phyloP scores from a whole-genome alignment of 768 basidiomycete genomes.

The Boletus speciosus region DNA sequence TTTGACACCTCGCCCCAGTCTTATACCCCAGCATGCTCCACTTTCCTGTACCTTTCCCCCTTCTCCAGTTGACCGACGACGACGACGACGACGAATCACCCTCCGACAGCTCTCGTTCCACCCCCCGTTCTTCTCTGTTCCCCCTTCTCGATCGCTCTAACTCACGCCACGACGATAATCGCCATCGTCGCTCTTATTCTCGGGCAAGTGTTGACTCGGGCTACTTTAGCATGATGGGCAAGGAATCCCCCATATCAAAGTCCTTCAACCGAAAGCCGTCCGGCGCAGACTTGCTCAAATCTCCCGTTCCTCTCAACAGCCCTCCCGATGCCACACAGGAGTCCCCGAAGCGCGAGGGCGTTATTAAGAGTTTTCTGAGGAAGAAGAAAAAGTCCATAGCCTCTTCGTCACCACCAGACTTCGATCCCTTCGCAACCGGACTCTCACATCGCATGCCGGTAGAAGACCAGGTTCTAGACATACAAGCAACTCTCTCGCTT shows the following conservation, averaged over 20 bases:
- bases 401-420: not conserved
- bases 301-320: conserved; percentile 8
- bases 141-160: conserved; percentile 1
- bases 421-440: conserved; percentile 6
- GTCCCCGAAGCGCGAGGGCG: conserved; percentile 23
- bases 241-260: conserved; percentile 12
- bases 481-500: not conserved
- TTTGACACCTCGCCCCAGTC: conserved; percentile 19
- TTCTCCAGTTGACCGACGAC: conserved; percentile 7
- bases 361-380: conserved; percentile 13
- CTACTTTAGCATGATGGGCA: conserved; percentile 27
- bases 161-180: not conserved
- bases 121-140: conserved; percentile 21
- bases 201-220: conserved; percentile 28
- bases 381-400: conserved; percentile 25
- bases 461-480: not conserved
- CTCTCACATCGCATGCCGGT: not conserved
- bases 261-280: conserved; percentile 11
- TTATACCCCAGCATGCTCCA: conserved; percentile 22
- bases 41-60: conserved; percentile 12
- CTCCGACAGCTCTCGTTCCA: conserved; percentile 11
- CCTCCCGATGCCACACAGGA: not conserved
- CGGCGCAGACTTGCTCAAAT: conserved; percentile 9
- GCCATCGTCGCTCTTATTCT: conserved; percentile 17
- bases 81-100: conserved; percentile 11